These are phyloP conservation scores for Alternaria dauci DNA, from an alignment of 2,329 filamentous ascomycete species.

Conservation along the genomic window DNA sequence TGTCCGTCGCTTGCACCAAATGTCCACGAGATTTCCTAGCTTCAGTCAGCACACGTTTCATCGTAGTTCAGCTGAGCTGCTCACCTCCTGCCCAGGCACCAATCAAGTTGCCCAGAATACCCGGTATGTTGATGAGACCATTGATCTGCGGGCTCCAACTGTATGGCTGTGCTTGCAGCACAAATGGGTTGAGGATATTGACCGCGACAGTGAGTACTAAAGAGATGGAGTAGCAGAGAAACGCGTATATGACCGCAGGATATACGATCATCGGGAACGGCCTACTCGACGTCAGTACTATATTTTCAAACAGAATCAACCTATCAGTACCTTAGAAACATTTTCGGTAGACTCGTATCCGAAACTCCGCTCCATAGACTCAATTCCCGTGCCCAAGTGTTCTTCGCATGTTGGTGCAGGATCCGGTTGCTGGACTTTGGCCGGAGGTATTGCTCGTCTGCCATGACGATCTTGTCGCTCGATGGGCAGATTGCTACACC, in stretches of 20 bases:
- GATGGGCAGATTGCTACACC: slow-evolving; percentile 8
- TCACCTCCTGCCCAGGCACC: slow-evolving; percentile 52
- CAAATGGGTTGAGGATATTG: slow-evolving; percentile 52
- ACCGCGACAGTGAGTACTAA: slow-evolving; percentile 52
- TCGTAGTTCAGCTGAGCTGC: neutral
- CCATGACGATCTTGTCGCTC: slow-evolving; percentile 22
- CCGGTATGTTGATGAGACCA: slow-evolving; percentile 53
- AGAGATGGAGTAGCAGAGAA: slow-evolving; percentile 50
- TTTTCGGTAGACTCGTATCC: slow-evolving; percentile 43
- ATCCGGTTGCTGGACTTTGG: slow-evolving; percentile 3
- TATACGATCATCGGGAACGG: slow-evolving; percentile 51
- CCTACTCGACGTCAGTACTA: slow-evolving; percentile 22
- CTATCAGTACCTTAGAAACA: slow-evolving; percentile 38
- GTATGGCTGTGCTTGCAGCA: slow-evolving; percentile 53
- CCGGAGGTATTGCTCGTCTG: slow-evolving; percentile 13
- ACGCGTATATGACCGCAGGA: slow-evolving; percentile 50
- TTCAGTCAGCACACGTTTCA: neutral
- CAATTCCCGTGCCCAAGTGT: slow-evolving; percentile 47
- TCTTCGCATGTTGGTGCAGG: slow-evolving; percentile 34
- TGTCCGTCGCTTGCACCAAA: slow-evolving; percentile 54
- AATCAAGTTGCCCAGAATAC: slow-evolving; percentile 54
- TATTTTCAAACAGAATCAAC: neutral
- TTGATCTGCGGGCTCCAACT: slow-evolving; percentile 48
- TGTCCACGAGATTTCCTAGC: slow-evolving; percentile 54
- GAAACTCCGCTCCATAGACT: slow-evolving; percentile 46